Evolutionary conservation across 768 basidiomycete species (phyloP).

Genomic region (Asterophora parasitica): DNA sequence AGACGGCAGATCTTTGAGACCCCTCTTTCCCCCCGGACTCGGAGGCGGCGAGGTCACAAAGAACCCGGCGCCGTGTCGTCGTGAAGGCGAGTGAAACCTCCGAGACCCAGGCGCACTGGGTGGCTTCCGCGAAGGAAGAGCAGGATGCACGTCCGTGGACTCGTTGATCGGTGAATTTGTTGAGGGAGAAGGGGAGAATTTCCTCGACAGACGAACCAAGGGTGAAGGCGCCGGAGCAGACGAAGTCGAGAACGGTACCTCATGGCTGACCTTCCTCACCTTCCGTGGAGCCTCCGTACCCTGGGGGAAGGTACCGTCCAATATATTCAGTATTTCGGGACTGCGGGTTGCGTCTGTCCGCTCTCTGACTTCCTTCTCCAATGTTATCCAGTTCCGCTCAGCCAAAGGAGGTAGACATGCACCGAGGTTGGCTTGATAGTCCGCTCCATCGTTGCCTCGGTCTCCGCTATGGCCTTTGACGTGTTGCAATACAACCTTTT

Average conservation of each 20-base stretch:
- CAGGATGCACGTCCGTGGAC: neutral
- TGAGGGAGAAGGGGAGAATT: neutral
- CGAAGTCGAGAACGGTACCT: slow-evolving; percentile 2
- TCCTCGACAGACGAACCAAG: neutral
- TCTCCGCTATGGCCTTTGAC: slow-evolving; percentile 79
- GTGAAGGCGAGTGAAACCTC: neutral
- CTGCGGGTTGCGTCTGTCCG: slow-evolving; percentile 5
- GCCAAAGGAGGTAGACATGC: slow-evolving; percentile 28
- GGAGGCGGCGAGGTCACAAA: slow-evolving; percentile 7
- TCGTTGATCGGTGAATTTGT: neutral
- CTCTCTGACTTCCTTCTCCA: slow-evolving; percentile 20
- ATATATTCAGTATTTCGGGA: neutral
- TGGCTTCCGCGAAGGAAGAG: neutral
- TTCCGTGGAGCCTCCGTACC: slow-evolving; percentile 8
- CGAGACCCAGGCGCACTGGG: neutral
- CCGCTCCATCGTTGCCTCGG: slow-evolving; percentile 85
- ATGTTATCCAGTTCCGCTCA: slow-evolving; percentile 60
- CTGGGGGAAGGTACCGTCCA: neutral
- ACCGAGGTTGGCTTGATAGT: slow-evolving; percentile 64
- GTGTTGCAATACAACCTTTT: slow-evolving; percentile 58
- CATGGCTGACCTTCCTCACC: slow-evolving; percentile 12
- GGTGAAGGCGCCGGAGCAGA: neutral
- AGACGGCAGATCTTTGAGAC: neutral
- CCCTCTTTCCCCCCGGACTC: neutral
- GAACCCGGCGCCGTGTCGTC: slow-evolving; percentile 6